Evolutionary conservation across 2,329 filamentous ascomycete genomes (phyloP).

Genomic region (Xylariaceae sp.): DNA sequence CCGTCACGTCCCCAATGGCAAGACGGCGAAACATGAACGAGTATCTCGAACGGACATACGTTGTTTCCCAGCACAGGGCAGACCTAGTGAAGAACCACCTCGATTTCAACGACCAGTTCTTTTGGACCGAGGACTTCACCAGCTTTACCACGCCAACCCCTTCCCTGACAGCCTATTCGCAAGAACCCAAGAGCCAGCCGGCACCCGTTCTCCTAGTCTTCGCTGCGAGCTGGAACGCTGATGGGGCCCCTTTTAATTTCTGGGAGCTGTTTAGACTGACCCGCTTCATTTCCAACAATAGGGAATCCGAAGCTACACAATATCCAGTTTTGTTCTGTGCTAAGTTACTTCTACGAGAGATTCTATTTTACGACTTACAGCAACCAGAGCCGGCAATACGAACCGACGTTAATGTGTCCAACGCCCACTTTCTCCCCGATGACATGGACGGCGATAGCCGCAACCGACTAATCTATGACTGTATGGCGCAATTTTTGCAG

Average conservation of each 20-base stretch:
- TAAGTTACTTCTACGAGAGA: slow-evolving; percentile 51
- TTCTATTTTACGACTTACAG: slow-evolving; percentile 49
- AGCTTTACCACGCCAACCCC: slow-evolving; percentile 37
- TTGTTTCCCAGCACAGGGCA: slow-evolving; percentile 36
- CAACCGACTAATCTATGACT: slow-evolving; percentile 45
- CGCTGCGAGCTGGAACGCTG: slow-evolving; percentile 48
- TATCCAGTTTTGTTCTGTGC: slow-evolving; percentile 50
- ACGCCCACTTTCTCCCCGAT: slow-evolving; percentile 34
- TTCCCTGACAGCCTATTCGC: slow-evolving; percentile 36
- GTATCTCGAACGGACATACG: slow-evolving; percentile 44
- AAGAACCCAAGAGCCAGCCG: slow-evolving; percentile 37
- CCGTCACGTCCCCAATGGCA: slow-evolving; percentile 46
- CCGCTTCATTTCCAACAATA: slow-evolving; percentile 43
- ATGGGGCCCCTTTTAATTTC: slow-evolving; percentile 45
- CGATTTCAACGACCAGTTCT: slow-evolving; percentile 53
- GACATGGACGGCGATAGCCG: slow-evolving; percentile 46
- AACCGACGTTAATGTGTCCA: slow-evolving; percentile 34
- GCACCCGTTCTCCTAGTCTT: slow-evolving; percentile 48
- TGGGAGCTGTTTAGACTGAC: slow-evolving; percentile 49
- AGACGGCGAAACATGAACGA: slow-evolving; percentile 49
- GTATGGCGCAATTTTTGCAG: slow-evolving; percentile 47
- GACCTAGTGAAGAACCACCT: slow-evolving; percentile 41
- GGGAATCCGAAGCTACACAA: slow-evolving; percentile 43
- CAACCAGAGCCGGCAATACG: slow-evolving; percentile 44
- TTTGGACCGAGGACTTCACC: slow-evolving; percentile 51